Evolutionary conservation across 1,284 basidiomycete genomes (phyloP).

Genomic region (Uromyces viciae-fabae): DNA sequence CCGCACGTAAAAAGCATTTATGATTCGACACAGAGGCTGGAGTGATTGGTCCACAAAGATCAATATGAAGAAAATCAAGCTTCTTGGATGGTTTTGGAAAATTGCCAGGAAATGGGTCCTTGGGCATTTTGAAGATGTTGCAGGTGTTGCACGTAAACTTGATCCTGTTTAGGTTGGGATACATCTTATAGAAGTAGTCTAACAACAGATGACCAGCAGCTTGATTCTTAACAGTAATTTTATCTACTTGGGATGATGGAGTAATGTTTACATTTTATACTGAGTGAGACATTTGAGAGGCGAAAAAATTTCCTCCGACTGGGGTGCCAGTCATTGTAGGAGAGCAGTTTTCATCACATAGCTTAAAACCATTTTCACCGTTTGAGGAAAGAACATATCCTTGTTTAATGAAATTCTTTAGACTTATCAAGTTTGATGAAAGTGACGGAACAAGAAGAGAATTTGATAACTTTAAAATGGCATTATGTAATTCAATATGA

Average conservation of each 20-base stretch:
- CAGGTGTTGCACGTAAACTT: conserved; percentile 16
- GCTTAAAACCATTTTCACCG: not conserved
- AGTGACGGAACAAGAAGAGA: not conserved
- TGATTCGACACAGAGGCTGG: not conserved
- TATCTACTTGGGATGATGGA: not conserved
- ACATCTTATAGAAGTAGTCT: conserved; percentile 10
- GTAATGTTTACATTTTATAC: not conserved
- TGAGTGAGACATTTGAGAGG: not conserved
- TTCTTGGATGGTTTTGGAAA: not conserved
- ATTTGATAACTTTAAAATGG: not conserved
- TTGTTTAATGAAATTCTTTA: not conserved
- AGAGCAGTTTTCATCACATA: not conserved
- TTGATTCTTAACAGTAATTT: not conserved
- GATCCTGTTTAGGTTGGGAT: not conserved
- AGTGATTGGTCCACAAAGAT: not conserved
- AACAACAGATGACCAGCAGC: not conserved
- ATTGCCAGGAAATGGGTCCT: not conserved
- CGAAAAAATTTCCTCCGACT: not conserved
- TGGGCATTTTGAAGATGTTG: not conserved
- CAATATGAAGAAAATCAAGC: not conserved
- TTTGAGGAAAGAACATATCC: not conserved
- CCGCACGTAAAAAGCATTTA: not conserved
- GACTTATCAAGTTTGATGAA: not conserved
- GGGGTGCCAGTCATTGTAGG: not conserved
- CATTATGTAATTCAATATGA: not conserved